Base-by-base conservation (phyloP, 352 stramenopile species). In the Pythium apleroticum region DNA sequence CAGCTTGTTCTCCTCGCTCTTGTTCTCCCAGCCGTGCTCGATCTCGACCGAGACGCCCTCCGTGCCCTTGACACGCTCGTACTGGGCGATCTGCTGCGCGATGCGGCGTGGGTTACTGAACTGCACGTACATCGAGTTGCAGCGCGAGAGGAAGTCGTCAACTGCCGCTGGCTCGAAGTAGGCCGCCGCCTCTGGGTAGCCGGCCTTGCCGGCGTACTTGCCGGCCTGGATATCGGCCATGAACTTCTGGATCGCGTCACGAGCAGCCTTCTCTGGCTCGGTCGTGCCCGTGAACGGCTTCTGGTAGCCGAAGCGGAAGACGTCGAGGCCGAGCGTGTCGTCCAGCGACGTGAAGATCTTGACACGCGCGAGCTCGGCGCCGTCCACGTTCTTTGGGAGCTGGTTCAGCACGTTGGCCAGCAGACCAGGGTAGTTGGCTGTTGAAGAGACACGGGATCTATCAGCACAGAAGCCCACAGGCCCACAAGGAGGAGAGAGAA, bases 301-400 rank as follows among this genome's bases (percentile, higher is more conserved):
- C 66, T 95, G 86, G 50, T 83, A 69, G 25, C 84, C 86, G 48
- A 90, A 95, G 66, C 81, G 84, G 71, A 97, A 97, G 37, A 96
- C 88, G 61, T 96, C 86, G 43, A 97, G 73, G 7, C 83, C 86
- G 5, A 97, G 70, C 25, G 80, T 92, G 54, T 93, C 84, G 60
- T 97, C 89, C 8, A 90, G 56, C 15, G 89, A 86, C 53, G 87
- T 94, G 74, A 96, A 97, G 68, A 96, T 91, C 81, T 97, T 96
- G 72, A 97, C 89, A 65, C 89, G 83, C 19, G 85, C 79, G 12
- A 95, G 75, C 52, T 86, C 77, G 4, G 70, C 80, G 65, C 74
- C 75, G 64, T 91, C 75, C 22, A 90, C 77, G 28, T 71, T 76
- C 63, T 82, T 83, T 35, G 86, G 82, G 31, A 94, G 66, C 67